These are phyloP conservation scores for Gastrodia elata DNA, from an alignment of 106 monocot genomes.

Conservation along the genomic window DNA sequence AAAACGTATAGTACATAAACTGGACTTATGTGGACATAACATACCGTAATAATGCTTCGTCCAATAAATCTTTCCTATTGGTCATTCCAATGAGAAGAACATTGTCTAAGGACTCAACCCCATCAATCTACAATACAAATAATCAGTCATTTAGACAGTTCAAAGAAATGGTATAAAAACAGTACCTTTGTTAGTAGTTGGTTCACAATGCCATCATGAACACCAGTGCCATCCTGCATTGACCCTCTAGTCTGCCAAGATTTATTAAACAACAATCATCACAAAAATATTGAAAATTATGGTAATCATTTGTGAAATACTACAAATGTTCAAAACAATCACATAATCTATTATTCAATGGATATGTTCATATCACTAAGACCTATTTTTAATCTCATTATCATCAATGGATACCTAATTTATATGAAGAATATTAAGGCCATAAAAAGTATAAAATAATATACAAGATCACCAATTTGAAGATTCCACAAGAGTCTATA, in stretches of 20 bases:
- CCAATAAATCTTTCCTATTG: slow-evolving; percentile 87
- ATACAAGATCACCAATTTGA: too few relatives aligned
- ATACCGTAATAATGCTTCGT: slow-evolving; percentile 89
- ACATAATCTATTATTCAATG: too few relatives aligned
- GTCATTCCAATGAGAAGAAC: slow-evolving; percentile 99
- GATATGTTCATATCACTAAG: too few relatives aligned
- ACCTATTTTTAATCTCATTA: too few relatives aligned
- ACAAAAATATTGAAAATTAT: neutral
- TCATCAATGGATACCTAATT: too few relatives aligned
- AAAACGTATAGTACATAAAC: neutral
- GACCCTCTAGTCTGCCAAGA: slow-evolving; percentile 80
- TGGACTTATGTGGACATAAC: slow-evolving; percentile 26
- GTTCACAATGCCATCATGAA: slow-evolving; percentile 96
- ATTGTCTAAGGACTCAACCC: slow-evolving; percentile 90
- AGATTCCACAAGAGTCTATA: too few relatives aligned
- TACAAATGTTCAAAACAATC: too few relatives aligned
- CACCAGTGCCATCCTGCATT: slow-evolving; percentile 91
- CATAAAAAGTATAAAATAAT: too few relatives aligned
- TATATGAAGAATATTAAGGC: too few relatives aligned
- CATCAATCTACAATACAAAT: slow-evolving; percentile 79
- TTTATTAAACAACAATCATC: neutral
- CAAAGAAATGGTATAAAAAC: slow-evolving; percentile 1
- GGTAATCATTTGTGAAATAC: neutral
- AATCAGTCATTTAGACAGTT: slow-evolving; percentile 7
- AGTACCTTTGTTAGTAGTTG: slow-evolving; percentile 96